phyloP scores from a whole-genome alignment of 2,329 filamentous ascomycete species.

The Alternaria brassicae region DNA sequence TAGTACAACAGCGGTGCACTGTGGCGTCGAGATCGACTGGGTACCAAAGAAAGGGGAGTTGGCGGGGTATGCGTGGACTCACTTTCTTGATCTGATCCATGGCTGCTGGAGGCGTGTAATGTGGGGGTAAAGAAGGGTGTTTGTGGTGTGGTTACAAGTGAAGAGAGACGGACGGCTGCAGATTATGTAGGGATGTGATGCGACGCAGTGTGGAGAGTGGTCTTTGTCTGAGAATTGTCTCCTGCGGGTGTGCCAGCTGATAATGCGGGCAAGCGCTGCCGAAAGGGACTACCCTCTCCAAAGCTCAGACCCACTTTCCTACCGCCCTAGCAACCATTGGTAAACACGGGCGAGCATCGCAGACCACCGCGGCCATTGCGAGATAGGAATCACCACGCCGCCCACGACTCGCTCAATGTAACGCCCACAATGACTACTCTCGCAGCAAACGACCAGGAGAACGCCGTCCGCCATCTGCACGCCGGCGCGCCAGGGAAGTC shows the following conservation, averaged over 20 bases:
- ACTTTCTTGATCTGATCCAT: constrained; percentile 95
- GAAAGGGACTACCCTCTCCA: constrained; percentile 24
- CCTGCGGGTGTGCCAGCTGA: constrained; percentile 27
- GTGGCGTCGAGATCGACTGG: constrained; percentile 16
- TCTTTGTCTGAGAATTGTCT: constrained; percentile 37
- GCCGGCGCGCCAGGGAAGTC: constrained; percentile 74
- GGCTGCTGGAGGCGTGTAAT: constrained; percentile 29
- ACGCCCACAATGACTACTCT: constrained; percentile 67
- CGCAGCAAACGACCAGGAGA: constrained; percentile 83
- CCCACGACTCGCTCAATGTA: constrained; percentile 40
- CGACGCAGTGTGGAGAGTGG: constrained; percentile 15
- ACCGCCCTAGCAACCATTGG: constrained; percentile 35
- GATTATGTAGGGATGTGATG: constrained; percentile 16
- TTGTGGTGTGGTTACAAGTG: constrained; percentile 11
- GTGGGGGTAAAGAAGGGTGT: constrained; percentile 2
- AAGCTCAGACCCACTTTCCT: constrained; percentile 18
- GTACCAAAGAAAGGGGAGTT: constrained; percentile 31
- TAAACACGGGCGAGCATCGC: constrained; percentile 35
- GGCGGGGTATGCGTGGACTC: constrained; percentile 57
- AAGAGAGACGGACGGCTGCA: constrained; percentile 5
- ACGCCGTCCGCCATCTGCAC: constrained; percentile 78
- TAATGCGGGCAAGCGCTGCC: constrained; percentile 39
- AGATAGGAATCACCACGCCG: constrained; percentile 11
- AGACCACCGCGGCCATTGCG: constrained; percentile 5
- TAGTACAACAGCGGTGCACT: constrained; percentile 9